Percentiles rank a stretch among this genome's conserved stretches.
phyloP scores from a whole-genome alignment of 2,329 filamentous ascomycete species.

The Chalaropsis ovoidea region DNA sequence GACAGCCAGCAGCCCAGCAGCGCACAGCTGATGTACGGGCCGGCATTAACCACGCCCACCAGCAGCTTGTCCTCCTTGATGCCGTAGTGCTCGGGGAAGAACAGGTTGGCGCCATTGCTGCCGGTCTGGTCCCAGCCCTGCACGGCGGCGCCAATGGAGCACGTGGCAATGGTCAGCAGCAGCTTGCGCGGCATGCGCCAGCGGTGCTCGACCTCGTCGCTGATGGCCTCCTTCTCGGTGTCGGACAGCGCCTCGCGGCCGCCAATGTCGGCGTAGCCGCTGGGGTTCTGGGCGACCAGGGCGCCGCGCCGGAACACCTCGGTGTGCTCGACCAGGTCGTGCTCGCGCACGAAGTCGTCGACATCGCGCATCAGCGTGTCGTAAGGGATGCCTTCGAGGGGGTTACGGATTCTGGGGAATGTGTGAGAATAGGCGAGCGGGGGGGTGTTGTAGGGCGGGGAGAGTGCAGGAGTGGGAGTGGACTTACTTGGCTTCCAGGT shows the following conservation, averaged over 20 bases:
- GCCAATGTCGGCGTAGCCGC: constrained; percentile 27
- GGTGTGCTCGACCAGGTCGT: constrained; percentile 41
- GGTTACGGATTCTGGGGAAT: constrained; percentile 37
- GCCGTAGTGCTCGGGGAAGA: constrained; percentile 41
- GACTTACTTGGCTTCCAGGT: constrained; percentile 39
- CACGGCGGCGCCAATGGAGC: constrained; percentile 47
- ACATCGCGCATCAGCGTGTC: constrained; percentile 46
- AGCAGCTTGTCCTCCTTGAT: constrained; percentile 37
- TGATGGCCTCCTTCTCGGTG: constrained; percentile 33
- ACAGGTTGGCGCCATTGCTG: constrained; percentile 51
- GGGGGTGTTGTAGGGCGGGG: neutral
- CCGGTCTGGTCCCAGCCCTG: constrained; percentile 57
- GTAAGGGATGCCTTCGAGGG: constrained; percentile 41
- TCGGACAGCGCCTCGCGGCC: constrained; percentile 30
- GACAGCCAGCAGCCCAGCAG: constrained; percentile 48
- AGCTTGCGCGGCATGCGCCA: constrained; percentile 43
- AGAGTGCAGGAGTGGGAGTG: too few species aligned
- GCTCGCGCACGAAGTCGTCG: constrained; percentile 40
- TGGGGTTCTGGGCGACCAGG: constrained; percentile 32
- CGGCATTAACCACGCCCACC: constrained; percentile 33
- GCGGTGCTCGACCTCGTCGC: constrained; percentile 46
- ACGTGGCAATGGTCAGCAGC: constrained; percentile 41
- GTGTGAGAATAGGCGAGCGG: too few species aligned
- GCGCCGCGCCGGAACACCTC: constrained; percentile 35
- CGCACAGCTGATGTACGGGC: constrained; percentile 37